Conservation (phyloP, 1,284 basidiomycete genomes). For the Ustilago cynodontis region DNA sequence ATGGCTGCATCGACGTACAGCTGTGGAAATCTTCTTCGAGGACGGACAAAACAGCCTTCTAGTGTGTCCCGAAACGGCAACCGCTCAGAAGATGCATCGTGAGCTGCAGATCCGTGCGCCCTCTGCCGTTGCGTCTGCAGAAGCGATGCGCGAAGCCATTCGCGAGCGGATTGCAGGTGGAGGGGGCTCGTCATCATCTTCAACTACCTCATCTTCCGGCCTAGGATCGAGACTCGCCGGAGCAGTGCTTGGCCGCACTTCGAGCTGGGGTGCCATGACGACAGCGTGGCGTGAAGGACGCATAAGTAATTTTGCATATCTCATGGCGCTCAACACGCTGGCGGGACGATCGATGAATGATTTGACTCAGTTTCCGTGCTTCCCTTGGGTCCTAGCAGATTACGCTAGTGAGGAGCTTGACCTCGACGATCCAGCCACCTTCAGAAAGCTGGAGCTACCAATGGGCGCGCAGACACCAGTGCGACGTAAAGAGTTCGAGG, state of each 20-base stretch:
- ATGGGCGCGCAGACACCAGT: constrained; percentile 89
- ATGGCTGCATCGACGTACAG: constrained; percentile 64
- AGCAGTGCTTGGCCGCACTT: constrained; percentile 53
- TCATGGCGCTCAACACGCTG: constrained; percentile 69
- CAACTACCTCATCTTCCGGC: constrained; percentile 23
- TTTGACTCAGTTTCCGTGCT: constrained; percentile 94
- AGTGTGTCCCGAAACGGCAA: constrained; percentile 58
- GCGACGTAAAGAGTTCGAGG: constrained; percentile 72
- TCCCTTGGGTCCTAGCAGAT: constrained; percentile 89
- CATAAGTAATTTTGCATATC: constrained; percentile 69
- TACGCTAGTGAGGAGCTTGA: constrained; percentile 83
- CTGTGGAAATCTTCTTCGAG: constrained; percentile 68
- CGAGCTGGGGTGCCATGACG: constrained; percentile 59
- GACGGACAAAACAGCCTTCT: constrained; percentile 69
- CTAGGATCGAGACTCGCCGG: constrained; percentile 54
- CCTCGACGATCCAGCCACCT: constrained; percentile 77
- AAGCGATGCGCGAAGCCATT: constrained; percentile 49
- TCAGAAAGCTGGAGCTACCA: constrained; percentile 84
- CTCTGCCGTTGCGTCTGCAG: constrained; percentile 53
- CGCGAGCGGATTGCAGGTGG: constrained; percentile 29
- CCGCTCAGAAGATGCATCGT: constrained; percentile 48
- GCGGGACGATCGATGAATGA: constrained; percentile 72
- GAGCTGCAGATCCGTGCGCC: constrained; percentile 55
- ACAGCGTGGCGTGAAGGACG: constrained; percentile 63
- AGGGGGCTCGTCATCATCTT: constrained; percentile 4